A percentile compares a stretch with the other conserved stretches of the same genome.
phyloP scores from a whole-genome alignment of 1,284 basidiomycete species.

The Moesziomyces sp. region DNA sequence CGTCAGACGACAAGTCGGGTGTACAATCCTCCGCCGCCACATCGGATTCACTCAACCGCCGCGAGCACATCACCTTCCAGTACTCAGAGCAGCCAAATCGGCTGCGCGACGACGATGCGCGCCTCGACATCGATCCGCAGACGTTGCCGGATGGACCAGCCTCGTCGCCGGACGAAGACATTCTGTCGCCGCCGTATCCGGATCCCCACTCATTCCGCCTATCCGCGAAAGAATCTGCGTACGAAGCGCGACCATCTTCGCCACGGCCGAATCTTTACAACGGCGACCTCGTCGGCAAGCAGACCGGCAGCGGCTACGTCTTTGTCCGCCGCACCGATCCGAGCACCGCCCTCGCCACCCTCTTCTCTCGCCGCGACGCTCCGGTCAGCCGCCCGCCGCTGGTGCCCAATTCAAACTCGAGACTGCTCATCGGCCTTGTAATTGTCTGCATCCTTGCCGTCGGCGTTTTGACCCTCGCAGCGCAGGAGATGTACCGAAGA shows the following conservation, averaged over 20 bases:
- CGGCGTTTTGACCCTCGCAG: conserved; percentile 32
- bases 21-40: background rate
- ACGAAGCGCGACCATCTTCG: background rate
- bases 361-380: conserved; percentile 33
- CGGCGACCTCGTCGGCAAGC: conserved; percentile 33
- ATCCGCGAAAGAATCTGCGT: background rate
- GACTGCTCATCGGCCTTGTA: conserved; percentile 40
- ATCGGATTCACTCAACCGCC: conserved; percentile 21
- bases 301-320: conserved; percentile 44
- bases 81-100: conserved; percentile 13
- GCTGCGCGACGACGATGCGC: too few relatives aligned
- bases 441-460: conserved; percentile 44
- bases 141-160: too few relatives aligned
- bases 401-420: conserved; percentile 46
- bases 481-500: conserved; percentile 32
- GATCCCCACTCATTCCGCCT: conserved; percentile 1
- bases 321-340: conserved; percentile 26
- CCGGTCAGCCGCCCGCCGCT: conserved; percentile 40
- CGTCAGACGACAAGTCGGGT: too few relatives aligned
- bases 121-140: too few relatives aligned
- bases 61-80: conserved; percentile 36
- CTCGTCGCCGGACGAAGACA: background rate
- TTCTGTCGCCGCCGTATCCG: background rate
- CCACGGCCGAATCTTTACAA: conserved; percentile 10
- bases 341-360: conserved; percentile 24